phyloP scores from a whole-genome alignment of 2,329 filamentous ascomycete genomes.

The Fusarium sp. region DNA sequence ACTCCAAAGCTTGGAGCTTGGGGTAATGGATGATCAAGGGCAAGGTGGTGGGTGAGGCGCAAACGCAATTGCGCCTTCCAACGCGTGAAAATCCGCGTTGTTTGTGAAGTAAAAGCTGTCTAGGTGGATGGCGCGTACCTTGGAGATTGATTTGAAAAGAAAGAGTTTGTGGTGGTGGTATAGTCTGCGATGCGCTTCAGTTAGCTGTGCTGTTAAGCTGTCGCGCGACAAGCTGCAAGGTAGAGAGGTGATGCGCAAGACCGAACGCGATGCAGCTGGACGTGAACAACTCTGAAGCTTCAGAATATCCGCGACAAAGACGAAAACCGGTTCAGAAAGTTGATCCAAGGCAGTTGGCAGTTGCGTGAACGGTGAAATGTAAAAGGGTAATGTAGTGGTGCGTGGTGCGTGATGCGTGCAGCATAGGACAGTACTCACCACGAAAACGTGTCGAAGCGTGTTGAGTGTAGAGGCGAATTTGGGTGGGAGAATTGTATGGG shows the following conservation, averaged over 20 bases:
- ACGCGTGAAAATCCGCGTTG: conserved; percentile 39
- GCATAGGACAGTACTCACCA: conserved; percentile 67
- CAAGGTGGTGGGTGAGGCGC: conserved; percentile 46
- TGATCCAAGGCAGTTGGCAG: conserved; percentile 29
- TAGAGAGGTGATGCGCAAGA: conserved; percentile 38
- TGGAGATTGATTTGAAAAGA: conserved; percentile 29
- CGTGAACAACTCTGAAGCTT: conserved; percentile 44
- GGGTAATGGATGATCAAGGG: conserved; percentile 17
- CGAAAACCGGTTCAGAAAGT: conserved; percentile 41
- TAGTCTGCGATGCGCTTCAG: conserved; percentile 52
- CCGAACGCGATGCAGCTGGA: conserved; percentile 37
- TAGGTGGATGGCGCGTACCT: conserved; percentile 44
- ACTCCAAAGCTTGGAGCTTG: conserved; percentile 39
- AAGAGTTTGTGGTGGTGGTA: conserved; percentile 35
- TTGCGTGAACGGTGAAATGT: conserved; percentile 44
- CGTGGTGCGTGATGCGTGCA: conserved; percentile 34
- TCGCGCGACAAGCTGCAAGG: conserved; percentile 34
- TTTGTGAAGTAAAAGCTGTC: conserved; percentile 32
- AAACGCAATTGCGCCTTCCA: conserved; percentile 50
- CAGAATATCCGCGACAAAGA: conserved; percentile 30
- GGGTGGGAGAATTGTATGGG: conserved; percentile 74
- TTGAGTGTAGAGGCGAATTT: conserved; percentile 62
- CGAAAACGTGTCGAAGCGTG: conserved; percentile 57
- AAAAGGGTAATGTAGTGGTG: conserved; percentile 57
- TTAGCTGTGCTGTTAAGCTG: conserved; percentile 45